Conservation (phyloP, 106 monocot genomes). For the Acanthochlamys bracteata region DNA sequence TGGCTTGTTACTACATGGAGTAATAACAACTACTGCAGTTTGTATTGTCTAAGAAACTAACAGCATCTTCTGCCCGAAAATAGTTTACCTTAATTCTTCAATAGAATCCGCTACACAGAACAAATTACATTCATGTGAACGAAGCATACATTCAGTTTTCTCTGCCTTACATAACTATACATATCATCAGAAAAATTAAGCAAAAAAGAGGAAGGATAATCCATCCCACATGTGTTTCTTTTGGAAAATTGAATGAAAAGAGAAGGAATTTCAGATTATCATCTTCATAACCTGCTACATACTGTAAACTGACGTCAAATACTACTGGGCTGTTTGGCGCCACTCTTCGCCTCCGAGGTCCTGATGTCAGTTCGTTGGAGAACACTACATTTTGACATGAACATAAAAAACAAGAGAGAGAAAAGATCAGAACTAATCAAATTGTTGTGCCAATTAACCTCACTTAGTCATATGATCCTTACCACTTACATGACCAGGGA, state of each 20-base stretch:
- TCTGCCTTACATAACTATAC: background rate
- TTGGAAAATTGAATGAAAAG: background rate
- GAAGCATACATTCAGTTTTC: background rate
- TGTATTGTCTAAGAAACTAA: background rate
- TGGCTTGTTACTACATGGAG: background rate
- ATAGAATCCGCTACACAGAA: background rate
- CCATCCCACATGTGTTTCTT: no score
- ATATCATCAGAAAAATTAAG: background rate
- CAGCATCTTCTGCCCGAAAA: no score
- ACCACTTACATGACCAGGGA: slow-evolving; percentile 81
- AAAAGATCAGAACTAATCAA: background rate
- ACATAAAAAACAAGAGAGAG: background rate
- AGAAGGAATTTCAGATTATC: slow-evolving; percentile 10
- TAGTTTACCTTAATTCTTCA: no score
- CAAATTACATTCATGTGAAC: background rate
- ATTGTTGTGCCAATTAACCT: background rate
- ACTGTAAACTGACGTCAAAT: slow-evolving; percentile 82
- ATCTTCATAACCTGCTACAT: slow-evolving; percentile 80
- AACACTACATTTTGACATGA: slow-evolving; percentile 56
- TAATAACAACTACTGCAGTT: background rate
- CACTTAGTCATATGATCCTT: no score
- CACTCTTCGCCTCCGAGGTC: slow-evolving; percentile 88
- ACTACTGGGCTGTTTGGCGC: slow-evolving; percentile 81
- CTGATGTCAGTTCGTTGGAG: slow-evolving; percentile 79
- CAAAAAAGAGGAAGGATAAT: background rate